Percentiles rank a stretch among this genome's conserved stretches.
Conservation (phyloP, 192 early-diverging fungal genomes). For the Piromyces finnis region DNA sequence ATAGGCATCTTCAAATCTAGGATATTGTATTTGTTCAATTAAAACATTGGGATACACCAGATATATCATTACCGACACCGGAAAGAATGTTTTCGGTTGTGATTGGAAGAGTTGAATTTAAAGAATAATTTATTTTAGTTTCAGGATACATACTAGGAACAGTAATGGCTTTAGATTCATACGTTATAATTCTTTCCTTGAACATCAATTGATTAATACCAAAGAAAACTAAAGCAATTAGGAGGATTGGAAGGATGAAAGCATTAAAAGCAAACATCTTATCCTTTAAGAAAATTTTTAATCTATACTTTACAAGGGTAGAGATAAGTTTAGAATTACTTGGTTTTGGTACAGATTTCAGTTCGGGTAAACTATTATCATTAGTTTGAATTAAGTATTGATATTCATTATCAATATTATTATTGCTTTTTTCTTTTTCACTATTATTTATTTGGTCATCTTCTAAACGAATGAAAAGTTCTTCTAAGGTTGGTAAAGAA, state of each 20-base stretch:
- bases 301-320: background rate
- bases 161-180: background rate
- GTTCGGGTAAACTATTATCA: background rate
- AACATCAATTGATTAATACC: background rate
- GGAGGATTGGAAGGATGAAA: background rate
- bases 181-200: background rate
- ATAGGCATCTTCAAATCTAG: background rate
- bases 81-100: background rate
- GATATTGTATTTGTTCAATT: background rate
- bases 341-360: background rate
- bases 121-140: background rate
- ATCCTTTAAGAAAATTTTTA: background rate
- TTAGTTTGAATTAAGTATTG: background rate
- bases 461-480: background rate
- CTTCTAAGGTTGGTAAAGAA: background rate
- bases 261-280: background rate
- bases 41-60: background rate
- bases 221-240: background rate
- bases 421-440: background rate
- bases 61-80: background rate
- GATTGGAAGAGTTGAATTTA: background rate
- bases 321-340: background rate
- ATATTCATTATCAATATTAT: background rate
- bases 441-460: background rate
- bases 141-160: background rate